These are phyloP conservation scores for Suillus hirtellus DNA, from an alignment of 768 basidiomycete genomes.

Conservation along the genomic window DNA sequence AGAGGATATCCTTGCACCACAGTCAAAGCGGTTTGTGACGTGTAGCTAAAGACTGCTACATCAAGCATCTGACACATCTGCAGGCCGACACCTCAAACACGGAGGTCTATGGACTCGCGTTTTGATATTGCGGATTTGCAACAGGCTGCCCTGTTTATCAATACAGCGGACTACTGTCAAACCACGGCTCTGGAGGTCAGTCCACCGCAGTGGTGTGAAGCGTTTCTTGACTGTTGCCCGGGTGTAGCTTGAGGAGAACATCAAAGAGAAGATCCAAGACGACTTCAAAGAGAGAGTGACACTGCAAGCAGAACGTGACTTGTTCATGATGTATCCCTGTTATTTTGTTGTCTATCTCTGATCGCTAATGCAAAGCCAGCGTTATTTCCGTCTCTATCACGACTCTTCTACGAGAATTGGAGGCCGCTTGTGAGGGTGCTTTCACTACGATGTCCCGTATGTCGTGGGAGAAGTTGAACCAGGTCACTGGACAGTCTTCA, in stretches of 20 bases:
- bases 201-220: background rate
- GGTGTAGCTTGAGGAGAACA: slow-evolving; percentile 85
- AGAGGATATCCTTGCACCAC: slow-evolving; percentile 86
- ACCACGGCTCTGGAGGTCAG: slow-evolving; percentile 83
- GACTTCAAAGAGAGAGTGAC: slow-evolving; percentile 78
- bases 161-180: slow-evolving; percentile 97
- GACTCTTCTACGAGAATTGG: slow-evolving; percentile 81
- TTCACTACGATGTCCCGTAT: slow-evolving; percentile 76
- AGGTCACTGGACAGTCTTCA: slow-evolving; percentile 84
- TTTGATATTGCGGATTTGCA: slow-evolving; percentile 74
- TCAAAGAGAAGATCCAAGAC: slow-evolving; percentile 76
- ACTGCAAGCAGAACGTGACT: slow-evolving; percentile 82
- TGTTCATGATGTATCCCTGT: slow-evolving; percentile 75
- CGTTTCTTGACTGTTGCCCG: slow-evolving; percentile 4
- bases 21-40: slow-evolving; percentile 64
- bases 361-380: slow-evolving; percentile 39
- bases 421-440: slow-evolving; percentile 76
- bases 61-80: slow-evolving; percentile 5
- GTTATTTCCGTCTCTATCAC: slow-evolving; percentile 84
- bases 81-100: slow-evolving; percentile 45
- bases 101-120: slow-evolving; percentile 80
- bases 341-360: slow-evolving; percentile 1
- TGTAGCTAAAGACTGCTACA: background rate
- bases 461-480: slow-evolving; percentile 75
- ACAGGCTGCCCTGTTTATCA: slow-evolving; percentile 87